These are phyloP conservation scores for Pseudocercospora vitis DNA, from an alignment of 2,329 filamentous ascomycete species.

Conservation along the genomic window DNA sequence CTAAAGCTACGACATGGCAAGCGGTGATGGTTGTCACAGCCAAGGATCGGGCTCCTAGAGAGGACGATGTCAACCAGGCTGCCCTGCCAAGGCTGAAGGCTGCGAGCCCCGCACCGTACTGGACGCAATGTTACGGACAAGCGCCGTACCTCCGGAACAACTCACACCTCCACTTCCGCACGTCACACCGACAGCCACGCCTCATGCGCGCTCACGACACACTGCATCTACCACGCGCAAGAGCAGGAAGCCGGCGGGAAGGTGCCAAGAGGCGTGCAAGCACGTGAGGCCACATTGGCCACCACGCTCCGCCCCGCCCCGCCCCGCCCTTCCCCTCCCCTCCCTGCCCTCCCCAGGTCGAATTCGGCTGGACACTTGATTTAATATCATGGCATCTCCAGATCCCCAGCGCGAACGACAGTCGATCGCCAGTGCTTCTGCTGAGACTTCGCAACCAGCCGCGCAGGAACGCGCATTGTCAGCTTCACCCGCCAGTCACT, in stretches of 20 bases:
- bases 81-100: background rate
- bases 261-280: background rate
- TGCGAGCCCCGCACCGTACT: too few relatives aligned
- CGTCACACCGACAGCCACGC: background rate
- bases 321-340: too few relatives aligned
- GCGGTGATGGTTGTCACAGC: too few relatives aligned
- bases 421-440: slow-evolving; percentile 5
- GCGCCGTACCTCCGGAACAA: too few relatives aligned
- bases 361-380: too few relatives aligned
- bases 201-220: background rate
- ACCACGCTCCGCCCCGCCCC: too few relatives aligned
- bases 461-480: background rate
- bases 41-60: too few relatives aligned
- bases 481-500: slow-evolving; percentile 2
- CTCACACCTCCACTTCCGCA: too few relatives aligned
- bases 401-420: slow-evolving; percentile 4
- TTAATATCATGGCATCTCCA: slow-evolving; percentile 4
- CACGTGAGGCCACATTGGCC: too few relatives aligned
- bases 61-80: background rate
- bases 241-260: background rate
- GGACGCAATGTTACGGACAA: too few relatives aligned
- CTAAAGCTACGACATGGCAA: background rate
- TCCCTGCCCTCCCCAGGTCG: too few relatives aligned
- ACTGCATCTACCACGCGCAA: background rate
- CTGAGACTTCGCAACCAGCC: background rate